Evolutionary conservation across 176 grass and related monocot species (phyloP).

Genomic region (Dactylis glomerata): DNA sequence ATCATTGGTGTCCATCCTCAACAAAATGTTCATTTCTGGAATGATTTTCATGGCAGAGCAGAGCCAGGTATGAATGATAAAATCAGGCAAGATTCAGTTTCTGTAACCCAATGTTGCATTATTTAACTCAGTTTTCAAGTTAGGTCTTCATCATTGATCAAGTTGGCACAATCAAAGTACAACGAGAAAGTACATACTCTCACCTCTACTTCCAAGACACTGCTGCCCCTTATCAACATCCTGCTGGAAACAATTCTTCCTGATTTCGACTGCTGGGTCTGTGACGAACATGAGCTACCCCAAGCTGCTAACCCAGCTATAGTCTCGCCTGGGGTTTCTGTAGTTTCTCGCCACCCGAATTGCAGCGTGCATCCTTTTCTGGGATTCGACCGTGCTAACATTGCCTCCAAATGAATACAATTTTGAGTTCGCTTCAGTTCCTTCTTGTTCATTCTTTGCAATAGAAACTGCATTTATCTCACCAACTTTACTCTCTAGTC

Average conservation of each 20-base stretch:
- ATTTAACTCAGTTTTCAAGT: neutral
- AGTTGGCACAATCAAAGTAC: neutral
- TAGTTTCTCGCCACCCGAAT: neutral
- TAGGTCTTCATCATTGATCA: neutral
- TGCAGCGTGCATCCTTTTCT: neutral
- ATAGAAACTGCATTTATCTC: too few relatives aligned
- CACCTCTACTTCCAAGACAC: neutral
- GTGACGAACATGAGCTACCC: neutral
- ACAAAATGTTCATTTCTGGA: too few relatives aligned
- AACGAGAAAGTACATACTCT: neutral
- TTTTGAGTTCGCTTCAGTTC: slow-evolving; percentile 21
- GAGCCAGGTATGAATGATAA: too few relatives aligned
- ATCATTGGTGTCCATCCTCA: too few relatives aligned
- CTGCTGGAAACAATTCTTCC: neutral
- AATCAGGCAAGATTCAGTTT: neutral
- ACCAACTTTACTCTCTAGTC: neutral
- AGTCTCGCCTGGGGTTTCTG: neutral
- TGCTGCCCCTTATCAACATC: neutral
- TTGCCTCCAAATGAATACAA: slow-evolving; percentile 68
- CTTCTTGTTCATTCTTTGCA: neutral
- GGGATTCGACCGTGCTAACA: slow-evolving; percentile 42
- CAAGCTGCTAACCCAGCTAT: neutral
- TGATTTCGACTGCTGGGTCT: neutral
- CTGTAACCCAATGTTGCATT: neutral
- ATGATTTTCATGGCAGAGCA: too few relatives aligned